These are phyloP conservation scores for Chromera velia DNA, from an alignment of 73 alveolate genomes.

Conservation along the genomic window DNA sequence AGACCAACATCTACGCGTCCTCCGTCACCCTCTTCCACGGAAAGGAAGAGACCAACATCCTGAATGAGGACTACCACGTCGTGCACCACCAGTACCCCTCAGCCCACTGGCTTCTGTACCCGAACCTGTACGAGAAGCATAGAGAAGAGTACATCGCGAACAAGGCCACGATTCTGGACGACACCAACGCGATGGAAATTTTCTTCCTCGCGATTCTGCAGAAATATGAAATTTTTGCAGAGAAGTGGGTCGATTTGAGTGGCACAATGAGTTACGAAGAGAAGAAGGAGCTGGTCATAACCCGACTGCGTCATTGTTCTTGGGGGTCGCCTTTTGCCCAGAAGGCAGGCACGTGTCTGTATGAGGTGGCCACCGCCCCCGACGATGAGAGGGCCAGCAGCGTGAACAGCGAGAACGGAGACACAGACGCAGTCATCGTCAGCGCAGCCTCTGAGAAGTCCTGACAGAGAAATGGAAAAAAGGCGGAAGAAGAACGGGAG, in stretches of 20 bases:
- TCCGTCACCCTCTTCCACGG: conserved; percentile 10
- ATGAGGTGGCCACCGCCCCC: no score
- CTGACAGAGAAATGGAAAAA: no score
- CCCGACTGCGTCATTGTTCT: conserved; percentile 10
- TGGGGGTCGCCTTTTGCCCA: no score
- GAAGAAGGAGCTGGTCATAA: conserved; percentile 14
- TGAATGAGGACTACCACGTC: conserved; percentile 18
- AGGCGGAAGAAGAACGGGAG: no score
- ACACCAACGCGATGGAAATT: conserved; percentile 10
- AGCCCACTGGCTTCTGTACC: conserved; percentile 12
- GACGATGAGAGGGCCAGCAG: no score
- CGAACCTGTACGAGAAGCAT: conserved; percentile 15
- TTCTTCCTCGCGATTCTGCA: not conserved
- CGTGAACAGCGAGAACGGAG: no score
- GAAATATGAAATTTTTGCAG: conserved; percentile 7
- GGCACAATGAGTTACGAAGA: conserved; percentile 7
- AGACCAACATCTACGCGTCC: not conserved
- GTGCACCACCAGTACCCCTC: conserved; percentile 23
- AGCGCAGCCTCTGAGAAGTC: no score
- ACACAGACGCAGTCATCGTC: no score
- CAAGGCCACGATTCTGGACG: conserved; percentile 11
- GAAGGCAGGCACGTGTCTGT: no score
- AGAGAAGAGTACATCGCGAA: conserved; percentile 12
- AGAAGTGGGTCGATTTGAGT: conserved; percentile 11
- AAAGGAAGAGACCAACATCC: conserved; percentile 6